These are phyloP conservation scores for Durusdinium trenchii DNA, from an alignment of 73 alveolate species.

Conservation along the genomic window DNA sequence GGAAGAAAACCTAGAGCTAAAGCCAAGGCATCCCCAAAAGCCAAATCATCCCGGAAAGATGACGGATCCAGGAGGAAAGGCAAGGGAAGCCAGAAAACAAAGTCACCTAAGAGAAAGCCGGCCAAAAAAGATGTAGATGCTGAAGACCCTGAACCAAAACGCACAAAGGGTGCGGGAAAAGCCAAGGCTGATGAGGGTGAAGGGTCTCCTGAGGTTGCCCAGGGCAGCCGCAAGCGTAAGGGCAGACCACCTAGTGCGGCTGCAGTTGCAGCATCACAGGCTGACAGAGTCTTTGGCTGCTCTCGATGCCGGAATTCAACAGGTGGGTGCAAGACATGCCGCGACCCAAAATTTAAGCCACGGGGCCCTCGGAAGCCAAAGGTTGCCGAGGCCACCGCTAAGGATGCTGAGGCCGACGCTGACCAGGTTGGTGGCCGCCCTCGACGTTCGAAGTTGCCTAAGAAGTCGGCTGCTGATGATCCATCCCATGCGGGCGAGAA, in stretches of 20 bases:
- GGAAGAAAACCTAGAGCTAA: not conserved
- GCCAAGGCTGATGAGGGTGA: too few species aligned
- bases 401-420: not conserved
- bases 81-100: not conserved
- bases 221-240: not conserved
- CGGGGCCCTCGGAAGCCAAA: not conserved
- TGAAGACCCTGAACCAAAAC: not conserved
- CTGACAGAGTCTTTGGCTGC: not conserved
- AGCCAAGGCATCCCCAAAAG: not conserved
- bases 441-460: not conserved
- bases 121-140: not conserved
- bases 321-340: not conserved
- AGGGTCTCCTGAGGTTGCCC: too few species aligned
- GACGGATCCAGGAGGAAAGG: not conserved
- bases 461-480: not conserved
- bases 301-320: not conserved
- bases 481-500: too few species aligned
- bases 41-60: too few species aligned
- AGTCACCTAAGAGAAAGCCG: not conserved
- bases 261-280: not conserved
- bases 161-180: too few species aligned
- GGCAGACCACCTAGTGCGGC: not conserved
- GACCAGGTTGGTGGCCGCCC: not conserved
- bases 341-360: not conserved
- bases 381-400: too few species aligned